Base-by-base conservation (phyloP, 768 basidiomycete species). In the Trichaptum fuscoviolaceum region DNA sequence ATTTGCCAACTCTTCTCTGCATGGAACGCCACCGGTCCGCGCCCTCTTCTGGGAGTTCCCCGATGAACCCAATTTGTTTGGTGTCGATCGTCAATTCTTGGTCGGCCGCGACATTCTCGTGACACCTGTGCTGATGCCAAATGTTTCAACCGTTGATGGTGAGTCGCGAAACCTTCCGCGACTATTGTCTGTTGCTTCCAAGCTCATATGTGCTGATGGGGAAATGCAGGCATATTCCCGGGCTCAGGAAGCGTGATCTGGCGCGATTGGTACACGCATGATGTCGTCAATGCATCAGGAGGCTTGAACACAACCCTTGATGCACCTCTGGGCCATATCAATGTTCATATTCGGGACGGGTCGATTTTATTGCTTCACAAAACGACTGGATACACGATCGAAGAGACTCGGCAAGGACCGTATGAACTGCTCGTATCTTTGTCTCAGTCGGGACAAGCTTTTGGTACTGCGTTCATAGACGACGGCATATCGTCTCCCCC, bases 41-140 rank as follows among this genome's bases (percentile, higher is more conserved):
- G 87, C 92, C 6, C 80, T 93, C 35, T 92, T 91, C 81, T 92
- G 83, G 71, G 88, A 92, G 73, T 93, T 91, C 79, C 88, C 89
- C 0, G 77, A 88, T 57, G 86, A 91, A 68, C 83, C 86, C 0
- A 87, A 88, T 67, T 74, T 88, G 1, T 87, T 88, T 66, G 77
- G 75, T 27, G 75, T 90, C 12, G 87, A 90, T 70, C 75, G 78
- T 25, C 92, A 94, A 73, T 94, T 90, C 79, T 71, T 93, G 70
- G 75, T 93, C 57, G 92, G 92, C 17, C 67, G 81, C 20, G 83
- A 88, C 69, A 82, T 94, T 62, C 83, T 93, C 57, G 85, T 93
- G 64, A 91, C 91, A 0, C 92, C 92, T 1, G 91, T 93, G 0
- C 75, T 93, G 42, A 78, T 76, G 12, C 89, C 90, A 0, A 90